A percentile compares a stretch with the other conserved stretches of the same genome.
phyloP scores from a whole-genome alignment of 768 basidiomycete genomes.

The Favolaschia claudopus region DNA sequence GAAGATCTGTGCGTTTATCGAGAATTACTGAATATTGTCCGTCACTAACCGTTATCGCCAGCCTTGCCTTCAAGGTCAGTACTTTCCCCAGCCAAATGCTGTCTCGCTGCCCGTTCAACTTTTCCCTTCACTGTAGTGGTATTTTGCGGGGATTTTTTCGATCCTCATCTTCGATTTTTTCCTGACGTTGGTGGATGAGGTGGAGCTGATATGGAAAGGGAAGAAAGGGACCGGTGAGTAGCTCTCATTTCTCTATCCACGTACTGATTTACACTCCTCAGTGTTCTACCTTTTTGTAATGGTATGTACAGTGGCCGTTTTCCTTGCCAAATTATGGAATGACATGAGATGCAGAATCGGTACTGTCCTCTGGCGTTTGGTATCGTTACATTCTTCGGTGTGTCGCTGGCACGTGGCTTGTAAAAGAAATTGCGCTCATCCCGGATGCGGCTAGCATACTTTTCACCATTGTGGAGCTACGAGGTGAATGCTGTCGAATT shows the following conservation, averaged over 20 bases:
- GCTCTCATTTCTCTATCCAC: background rate
- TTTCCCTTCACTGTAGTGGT: slow-evolving; percentile 18
- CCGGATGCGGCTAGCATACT: slow-evolving; percentile 29
- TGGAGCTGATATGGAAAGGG: slow-evolving; percentile 32
- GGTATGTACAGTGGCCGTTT: slow-evolving; percentile 3
- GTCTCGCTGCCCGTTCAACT: background rate
- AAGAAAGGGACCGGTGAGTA: slow-evolving; percentile 27
- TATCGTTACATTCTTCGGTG: slow-evolving; percentile 38
- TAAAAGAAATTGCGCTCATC: background rate
- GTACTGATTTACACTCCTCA: background rate
- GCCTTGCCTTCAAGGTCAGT: slow-evolving; percentile 20
- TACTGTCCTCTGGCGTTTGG: slow-evolving; percentile 36
- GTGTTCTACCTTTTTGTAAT: slow-evolving; percentile 28
- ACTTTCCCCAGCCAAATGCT: too few species aligned
- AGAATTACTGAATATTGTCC: background rate
- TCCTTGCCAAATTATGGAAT: background rate
- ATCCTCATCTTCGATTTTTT: slow-evolving; percentile 35
- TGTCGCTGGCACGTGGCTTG: background rate
- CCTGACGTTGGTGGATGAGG: slow-evolving; percentile 30
- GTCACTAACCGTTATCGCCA: background rate
- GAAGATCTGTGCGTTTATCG: slow-evolving; percentile 19
- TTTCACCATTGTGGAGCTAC: slow-evolving; percentile 32
- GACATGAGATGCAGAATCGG: slow-evolving; percentile 24
- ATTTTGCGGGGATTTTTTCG: slow-evolving; percentile 29
- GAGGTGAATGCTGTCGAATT: slow-evolving; percentile 20